Evolutionary conservation across 164 flowering plant species (phyloP).

Genomic region (Tetracentron sinense): DNA sequence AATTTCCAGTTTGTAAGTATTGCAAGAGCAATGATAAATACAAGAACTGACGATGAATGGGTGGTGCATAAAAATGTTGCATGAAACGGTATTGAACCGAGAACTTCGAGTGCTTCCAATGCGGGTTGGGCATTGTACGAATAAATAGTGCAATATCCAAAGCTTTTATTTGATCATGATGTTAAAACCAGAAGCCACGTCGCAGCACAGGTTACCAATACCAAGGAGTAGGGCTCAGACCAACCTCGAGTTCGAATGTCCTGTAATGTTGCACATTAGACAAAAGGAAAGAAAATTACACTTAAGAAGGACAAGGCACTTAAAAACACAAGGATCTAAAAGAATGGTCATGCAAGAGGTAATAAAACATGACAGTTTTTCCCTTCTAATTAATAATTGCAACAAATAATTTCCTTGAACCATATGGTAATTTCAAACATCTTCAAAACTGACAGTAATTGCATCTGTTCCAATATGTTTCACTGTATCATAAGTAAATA

Average conservation of each 20-base stretch:
- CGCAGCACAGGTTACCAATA: neutral
- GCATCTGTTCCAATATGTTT: too few species aligned
- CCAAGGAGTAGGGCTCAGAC: neutral
- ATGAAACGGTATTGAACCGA: neutral
- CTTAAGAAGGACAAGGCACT: neutral
- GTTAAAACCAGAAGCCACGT: slow-evolving; percentile 3
- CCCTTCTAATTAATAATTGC: neutral
- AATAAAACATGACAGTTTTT: neutral
- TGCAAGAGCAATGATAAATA: too few species aligned
- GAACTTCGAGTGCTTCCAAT: neutral
- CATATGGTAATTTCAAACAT: too few species aligned
- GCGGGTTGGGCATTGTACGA: neutral
- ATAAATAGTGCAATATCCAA: neutral
- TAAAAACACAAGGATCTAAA: neutral
- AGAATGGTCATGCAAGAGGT: neutral
- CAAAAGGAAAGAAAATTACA: neutral
- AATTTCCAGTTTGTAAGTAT: slow-evolving; percentile 3
- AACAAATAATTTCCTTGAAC: too few species aligned
- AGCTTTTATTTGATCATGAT: neutral
- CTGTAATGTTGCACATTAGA: neutral
- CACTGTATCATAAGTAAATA: too few species aligned
- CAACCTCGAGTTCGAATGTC: too few species aligned
- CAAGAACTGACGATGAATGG: neutral
- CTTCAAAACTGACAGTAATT: too few species aligned
- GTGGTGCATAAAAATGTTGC: slow-evolving; percentile 1